phyloP scores from a whole-genome alignment of 495 filamentous ascomycete species.

The Penicillium steckii region DNA sequence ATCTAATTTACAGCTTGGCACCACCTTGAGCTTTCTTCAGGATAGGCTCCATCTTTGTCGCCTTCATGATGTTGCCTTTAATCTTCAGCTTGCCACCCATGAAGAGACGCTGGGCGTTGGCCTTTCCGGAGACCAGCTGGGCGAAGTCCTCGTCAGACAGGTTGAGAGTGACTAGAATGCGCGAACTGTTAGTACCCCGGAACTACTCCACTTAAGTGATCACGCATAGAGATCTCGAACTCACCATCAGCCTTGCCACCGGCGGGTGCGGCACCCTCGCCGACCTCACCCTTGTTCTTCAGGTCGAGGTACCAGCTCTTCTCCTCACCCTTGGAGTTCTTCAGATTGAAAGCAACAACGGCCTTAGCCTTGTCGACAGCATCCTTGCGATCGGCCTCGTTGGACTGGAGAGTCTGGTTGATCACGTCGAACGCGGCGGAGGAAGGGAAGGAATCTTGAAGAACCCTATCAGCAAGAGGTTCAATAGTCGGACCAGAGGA shows the following conservation, averaged over 20 bases:
- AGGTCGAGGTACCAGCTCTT: slow-evolving; percentile 94
- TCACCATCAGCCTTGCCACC: slow-evolving; percentile 80
- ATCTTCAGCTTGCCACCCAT: slow-evolving; percentile 98
- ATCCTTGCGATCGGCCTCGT: slow-evolving; percentile 75
- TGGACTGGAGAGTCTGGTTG: slow-evolving; percentile 65
- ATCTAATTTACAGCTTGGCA: slow-evolving; percentile 73
- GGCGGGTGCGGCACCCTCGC: slow-evolving; percentile 63
- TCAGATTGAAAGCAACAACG: slow-evolving; percentile 87
- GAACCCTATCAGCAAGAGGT: slow-evolving; percentile 9
- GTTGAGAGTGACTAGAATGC: slow-evolving; percentile 68
- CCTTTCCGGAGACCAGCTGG: slow-evolving; percentile 80
- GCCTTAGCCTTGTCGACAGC: slow-evolving; percentile 85
- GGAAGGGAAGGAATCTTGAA: slow-evolving; percentile 79
- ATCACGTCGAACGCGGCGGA: slow-evolving; percentile 91
- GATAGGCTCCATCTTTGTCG: slow-evolving; percentile 93
- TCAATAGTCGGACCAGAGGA: background rate
- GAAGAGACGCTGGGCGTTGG: slow-evolving; percentile 91
- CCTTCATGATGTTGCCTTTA: slow-evolving; percentile 98
- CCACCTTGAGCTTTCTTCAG: slow-evolving; percentile 85
- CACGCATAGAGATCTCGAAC: too few relatives aligned
- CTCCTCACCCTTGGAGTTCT: slow-evolving; percentile 76
- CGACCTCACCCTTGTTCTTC: slow-evolving; percentile 83
- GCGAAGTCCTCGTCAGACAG: slow-evolving; percentile 87
- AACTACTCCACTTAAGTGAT: too few relatives aligned
- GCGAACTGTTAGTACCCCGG: background rate